Base-by-base conservation (phyloP, 768 basidiomycete genomes). In the Boletellus ananas region DNA sequence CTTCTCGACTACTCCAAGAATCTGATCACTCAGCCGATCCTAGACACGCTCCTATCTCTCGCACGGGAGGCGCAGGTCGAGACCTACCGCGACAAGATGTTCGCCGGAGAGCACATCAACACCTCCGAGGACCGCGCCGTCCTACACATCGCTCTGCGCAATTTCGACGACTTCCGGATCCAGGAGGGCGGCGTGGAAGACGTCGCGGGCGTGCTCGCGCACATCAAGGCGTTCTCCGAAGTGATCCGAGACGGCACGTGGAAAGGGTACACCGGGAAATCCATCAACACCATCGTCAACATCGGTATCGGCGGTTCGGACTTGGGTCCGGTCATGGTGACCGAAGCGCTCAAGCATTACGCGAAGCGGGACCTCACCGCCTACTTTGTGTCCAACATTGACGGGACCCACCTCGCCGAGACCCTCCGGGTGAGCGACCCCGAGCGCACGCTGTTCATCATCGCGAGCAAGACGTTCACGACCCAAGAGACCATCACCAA, bases 401-500 rank as follows among this genome's bases (percentile, higher is more conserved):
- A 99, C 64, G 96, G 96, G 13, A 97, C 94, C 1, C 96, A 99
- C 66, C 75, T 99, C 53, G 90, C 91, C 5, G 96, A 99, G 75
- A 89, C 85, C 1, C 70, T 94, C 29, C 78, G 79, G 44, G 61
- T 77, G 47, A 91, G 89, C 71, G 78, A 98, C 68, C 87, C 91
- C 1, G 94, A 98, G 70, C 84, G 84, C 23, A 97, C 96, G 4
- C 74, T 99, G 51, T 98, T 98, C 79, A 95, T 98, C 74, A 87
- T 98, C 61, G 95, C 95, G n/a, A 86, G 83, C 69, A 98, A 99
- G 80, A 98, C 96, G 3, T 99, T 98, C 70, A 99, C 96, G 17
- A 99, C 96, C 9, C 95, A 99, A 73, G 96, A 99, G 78, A 98
- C 95, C 16, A 97, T 98, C 74, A 98, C 96, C 56, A 99, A 99